Percentiles rank a stretch among this genome's conserved stretches.
These are phyloP conservation scores for Pluteus cervinus DNA, from an alignment of 768 basidiomycete genomes.

Conservation along the genomic window DNA sequence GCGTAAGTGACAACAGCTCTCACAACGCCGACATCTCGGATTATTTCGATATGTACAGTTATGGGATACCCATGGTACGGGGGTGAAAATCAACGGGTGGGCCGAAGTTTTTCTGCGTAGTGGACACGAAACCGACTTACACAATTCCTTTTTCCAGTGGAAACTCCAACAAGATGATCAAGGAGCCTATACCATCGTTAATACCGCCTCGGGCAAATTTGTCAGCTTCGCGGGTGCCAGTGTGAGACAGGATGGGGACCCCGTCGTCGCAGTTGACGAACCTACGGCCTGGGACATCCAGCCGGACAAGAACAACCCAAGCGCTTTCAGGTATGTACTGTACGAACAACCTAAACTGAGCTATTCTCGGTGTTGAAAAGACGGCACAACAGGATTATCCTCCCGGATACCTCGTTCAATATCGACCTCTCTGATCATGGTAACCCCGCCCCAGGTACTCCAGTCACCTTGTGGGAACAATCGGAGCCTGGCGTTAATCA, in stretches of 20 bases:
- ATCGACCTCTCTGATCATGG: constrained; percentile 4
- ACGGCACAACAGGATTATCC: constrained; percentile 2
- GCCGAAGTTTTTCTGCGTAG: too few relatives aligned
- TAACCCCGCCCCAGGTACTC: background rate
- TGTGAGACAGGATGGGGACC: constrained; percentile 6
- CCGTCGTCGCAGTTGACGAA: constrained; percentile 6
- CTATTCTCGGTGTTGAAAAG: background rate
- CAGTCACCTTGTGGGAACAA: constrained; percentile 1
- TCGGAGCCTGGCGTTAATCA: constrained; percentile 8
- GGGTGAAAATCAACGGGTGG: constrained; percentile 6
- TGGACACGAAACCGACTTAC: too few relatives aligned
- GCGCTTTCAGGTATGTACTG: constrained; percentile 14
- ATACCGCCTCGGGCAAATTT: constrained; percentile 8
- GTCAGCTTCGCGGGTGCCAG: constrained; percentile 10
- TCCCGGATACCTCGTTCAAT: constrained; percentile 4
- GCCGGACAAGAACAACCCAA: constrained; percentile 10
- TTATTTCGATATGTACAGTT: background rate
- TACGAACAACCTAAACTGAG: too few relatives aligned
- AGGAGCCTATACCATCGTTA: background rate
- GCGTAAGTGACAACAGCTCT: background rate
- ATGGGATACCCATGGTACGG: constrained; percentile 5
- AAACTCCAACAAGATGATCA: background rate
- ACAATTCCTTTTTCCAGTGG: background rate
- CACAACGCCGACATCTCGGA: background rate
- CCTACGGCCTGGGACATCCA: constrained; percentile 13